Evolutionary conservation across 2,329 filamentous ascomycete species (phyloP), one percentile per base, ranked within the genome.

Genomic region (Zelopaecilomyces penicillatus): DNA sequence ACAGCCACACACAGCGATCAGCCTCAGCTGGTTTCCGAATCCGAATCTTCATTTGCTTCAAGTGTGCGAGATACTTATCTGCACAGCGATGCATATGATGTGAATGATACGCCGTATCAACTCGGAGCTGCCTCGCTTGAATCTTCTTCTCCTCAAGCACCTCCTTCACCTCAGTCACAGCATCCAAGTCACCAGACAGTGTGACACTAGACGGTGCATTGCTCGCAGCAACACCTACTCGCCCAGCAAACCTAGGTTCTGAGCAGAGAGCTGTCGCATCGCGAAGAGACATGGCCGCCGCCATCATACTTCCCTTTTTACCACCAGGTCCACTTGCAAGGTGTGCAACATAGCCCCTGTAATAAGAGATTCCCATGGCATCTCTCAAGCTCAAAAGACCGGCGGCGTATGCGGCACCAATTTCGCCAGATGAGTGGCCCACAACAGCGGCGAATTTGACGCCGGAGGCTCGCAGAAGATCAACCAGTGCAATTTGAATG

Each of bases 401-500:
- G 0, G 69, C 65, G 0, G 71, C 70, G 49, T 74, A 76, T 0
- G 68, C 74, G 0, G 71, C 71, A 1, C 57, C 70, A n/a, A 75
- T 73, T 49, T 75, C 72, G 1, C 72, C 72, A 1, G 65, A 69
- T 0, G 70, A 74, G 50, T 75, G 72, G 3, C 72, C 71, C 4
- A 72, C 61, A 0, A 69, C 67, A 2, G 60, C 61, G 3, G 44
- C 35, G 10, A 67, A 62, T 0, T 39, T 37, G 10, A 72, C 44
- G 5, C 61, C 61, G 6, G 60, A 61, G 0, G 54, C 48, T 1
- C 43, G 35, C 3, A 62, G 49, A 3, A 57, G 48, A n/a, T 63
- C 54, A n/a, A 63, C 53, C 3, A 64, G 42, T 1, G 52, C 52
- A 5, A 59, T 45, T 42, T 61, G 55, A 1, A 63, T 30, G 2